Base-by-base conservation (phyloP, 2,329 filamentous ascomycete species). In the Parafenestella ontariensis region DNA sequence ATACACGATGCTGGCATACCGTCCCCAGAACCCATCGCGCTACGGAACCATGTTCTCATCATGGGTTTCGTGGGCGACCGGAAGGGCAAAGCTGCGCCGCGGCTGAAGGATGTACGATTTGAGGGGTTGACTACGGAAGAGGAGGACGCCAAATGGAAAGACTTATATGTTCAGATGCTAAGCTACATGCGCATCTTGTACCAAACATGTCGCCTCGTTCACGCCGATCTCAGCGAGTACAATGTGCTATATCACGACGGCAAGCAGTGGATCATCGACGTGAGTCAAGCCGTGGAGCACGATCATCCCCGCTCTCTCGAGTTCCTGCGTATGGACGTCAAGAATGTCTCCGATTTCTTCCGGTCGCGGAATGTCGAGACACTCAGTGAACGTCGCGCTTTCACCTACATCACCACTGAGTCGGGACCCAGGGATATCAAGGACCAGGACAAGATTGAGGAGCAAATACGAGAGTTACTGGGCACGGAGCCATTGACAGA, bases 161-260 rank as follows among this genome's bases (percentile, higher is more conserved):
- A 80, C 15, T 80, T 97, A 13, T 99, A 99, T 74, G 74, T 92
- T 11, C 90, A 96, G 72, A 82, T 97, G 3, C 78, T 99, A 13
- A 87, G 89, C 18, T 88, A 96, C 70, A 96, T 99, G 92, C 88
- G 93, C 48, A 87, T 88, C 53, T 89, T 99, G 83, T 98, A 97
- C 78, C 93, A 96, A 73, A 87, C 89, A 36, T 99, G 95, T 77
- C 87, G 85, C 49, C 87, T 99, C 7, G 94, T 99, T 0, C 95
- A 99, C 74, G 95, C 93, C 45, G 95, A 99, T 85, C 76, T 99
- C 73, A 96, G 91, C 81, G 95, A 99, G 83, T 99, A 99, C 85
- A 99, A 99, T 71, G 86, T 98, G 47, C 84, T 99, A 18, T 99
- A 96, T 79, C 85, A 97, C 79, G 84, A 92, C 52, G 82, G 86